Base-by-base conservation (phyloP, 352 stramenopile genomes). In the Globisporangium ultimum region DNA sequence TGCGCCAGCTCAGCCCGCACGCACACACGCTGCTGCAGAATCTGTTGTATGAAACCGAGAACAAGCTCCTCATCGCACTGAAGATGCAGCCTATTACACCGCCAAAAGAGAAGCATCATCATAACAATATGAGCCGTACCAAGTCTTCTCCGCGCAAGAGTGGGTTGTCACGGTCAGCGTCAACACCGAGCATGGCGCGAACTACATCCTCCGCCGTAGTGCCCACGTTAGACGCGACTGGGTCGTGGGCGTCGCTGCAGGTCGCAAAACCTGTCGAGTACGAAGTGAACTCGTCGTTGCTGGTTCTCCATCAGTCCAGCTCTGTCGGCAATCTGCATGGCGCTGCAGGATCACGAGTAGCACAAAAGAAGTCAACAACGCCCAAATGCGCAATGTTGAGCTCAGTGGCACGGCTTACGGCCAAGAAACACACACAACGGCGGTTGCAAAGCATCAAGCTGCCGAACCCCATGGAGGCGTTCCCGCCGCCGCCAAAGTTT, bases 211-310 rank as follows among this genome's bases (percentile, higher is more conserved):
- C 24, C 5, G 24, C 24, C 24, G n/a, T 32, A 32, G 5, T 32
- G 24, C 24, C 24, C 24, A 32, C 24, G 24, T 47, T 61, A 17
- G 63, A 76, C 53, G 58, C 46, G 6, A 53, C 58, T 7, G 58
- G 64, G 53, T 82, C 76, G 9, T 87, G 76, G 76, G 73, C 75
- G 11, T 84, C 76, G 13, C 54, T 87, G 1, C 64, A 84, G 52
- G 61, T 76, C 6, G 51, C 55, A 4, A 78, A 82, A 17, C 76
- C 76, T 0, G 65, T 72, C 50, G 76, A 87, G 57, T 84, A 81
- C 57, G 73, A 83, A 48, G 77, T 87, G 46, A 80, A 87, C 48
- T 84, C 74, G 12, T 83, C 77, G 32, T 18, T 87, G 15, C 56
- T 87, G 17, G 78, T 86, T 41, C 53, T 86, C 11, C 76, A 86